Conservation (phyloP, 1,139 yeast species). For the Komagataea norvegica region DNA sequence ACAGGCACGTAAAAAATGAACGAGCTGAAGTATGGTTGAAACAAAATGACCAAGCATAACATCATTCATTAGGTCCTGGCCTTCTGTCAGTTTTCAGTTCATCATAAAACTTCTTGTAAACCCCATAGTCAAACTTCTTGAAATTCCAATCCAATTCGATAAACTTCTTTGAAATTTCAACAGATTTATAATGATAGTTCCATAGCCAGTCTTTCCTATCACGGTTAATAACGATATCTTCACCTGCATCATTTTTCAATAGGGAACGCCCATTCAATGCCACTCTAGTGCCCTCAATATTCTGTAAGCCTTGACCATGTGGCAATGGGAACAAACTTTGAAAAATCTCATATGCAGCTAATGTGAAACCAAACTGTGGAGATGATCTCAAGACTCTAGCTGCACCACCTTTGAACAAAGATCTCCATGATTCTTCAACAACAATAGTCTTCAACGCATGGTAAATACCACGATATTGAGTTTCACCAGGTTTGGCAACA, state of each 20-base stretch:
- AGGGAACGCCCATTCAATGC: constrained; percentile 14
- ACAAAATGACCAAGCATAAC: background rate
- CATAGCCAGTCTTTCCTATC: constrained; percentile 19
- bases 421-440: constrained; percentile 72
- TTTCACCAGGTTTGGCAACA: constrained; percentile 73
- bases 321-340: constrained; percentile 55
- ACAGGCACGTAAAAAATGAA: no score
- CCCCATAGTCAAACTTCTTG: constrained; percentile 48
- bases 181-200: constrained; percentile 53
- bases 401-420: constrained; percentile 94
- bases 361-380: constrained; percentile 96
- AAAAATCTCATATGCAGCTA: constrained; percentile 91
- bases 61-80: background rate
- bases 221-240: constrained; percentile 11
- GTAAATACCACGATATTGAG: constrained; percentile 66
- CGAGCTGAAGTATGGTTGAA: no score
- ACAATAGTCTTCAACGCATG: constrained; percentile 75
- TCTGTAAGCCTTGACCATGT: constrained; percentile 27
- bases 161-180: constrained; percentile 57
- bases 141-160: constrained; percentile 61
- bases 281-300: constrained; percentile 18
- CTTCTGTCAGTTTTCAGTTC: constrained; percentile 25
- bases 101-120: constrained; percentile 47
- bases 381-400: constrained; percentile 94
- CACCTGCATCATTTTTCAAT: constrained; percentile 14